Conservation (phyloP, 1,139 yeast species). For the Magnusiomyces ingens region DNA sequence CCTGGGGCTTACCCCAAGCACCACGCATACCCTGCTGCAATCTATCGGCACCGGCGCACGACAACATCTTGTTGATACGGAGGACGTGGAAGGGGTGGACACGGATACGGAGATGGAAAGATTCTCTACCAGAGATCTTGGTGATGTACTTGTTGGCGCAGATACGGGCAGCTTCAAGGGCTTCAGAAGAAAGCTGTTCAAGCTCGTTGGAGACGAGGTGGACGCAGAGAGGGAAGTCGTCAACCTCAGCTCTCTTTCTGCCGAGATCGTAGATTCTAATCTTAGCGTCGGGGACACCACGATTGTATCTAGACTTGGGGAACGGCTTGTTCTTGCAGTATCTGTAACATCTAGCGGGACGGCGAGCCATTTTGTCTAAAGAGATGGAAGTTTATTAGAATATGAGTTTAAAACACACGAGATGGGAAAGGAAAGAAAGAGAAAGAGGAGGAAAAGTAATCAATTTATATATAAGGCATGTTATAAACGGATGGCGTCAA, state of each 20-base stretch:
- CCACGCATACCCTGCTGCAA: constrained; percentile 99
- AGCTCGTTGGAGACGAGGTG: constrained; percentile 98
- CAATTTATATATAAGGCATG: not conserved
- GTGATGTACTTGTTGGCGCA: constrained; percentile 99
- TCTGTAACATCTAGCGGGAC: constrained; percentile 99
- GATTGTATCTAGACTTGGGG: constrained; percentile 99
- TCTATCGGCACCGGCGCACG: constrained; percentile 99
- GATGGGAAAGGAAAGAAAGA: not conserved
- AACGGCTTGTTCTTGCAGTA: constrained; percentile 99
- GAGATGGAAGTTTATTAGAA: not conserved
- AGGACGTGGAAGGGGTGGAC: constrained; percentile 99
- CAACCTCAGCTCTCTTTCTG: constrained; percentile 99
- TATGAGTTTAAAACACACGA: no score
- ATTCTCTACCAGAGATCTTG: constrained; percentile 95
- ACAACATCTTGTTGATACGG: constrained; percentile 99
- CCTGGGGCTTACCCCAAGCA: constrained; percentile 99
- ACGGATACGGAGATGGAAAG: constrained; percentile 99
- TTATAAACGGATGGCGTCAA: no score
- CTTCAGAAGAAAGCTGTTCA: constrained; percentile 99
- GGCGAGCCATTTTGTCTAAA: constrained; percentile 89
- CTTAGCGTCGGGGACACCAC: constrained; percentile 99
- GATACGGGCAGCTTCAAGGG: constrained; percentile 99
- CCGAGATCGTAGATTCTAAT: constrained; percentile 99
- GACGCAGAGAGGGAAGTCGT: constrained; percentile 98
- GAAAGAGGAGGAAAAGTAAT: not conserved